Evolutionary conservation across 306 rosid genomes (phyloP), one percentile per base, ranked within the genome.

Genomic region (Vigna reflexopilosa): DNA sequence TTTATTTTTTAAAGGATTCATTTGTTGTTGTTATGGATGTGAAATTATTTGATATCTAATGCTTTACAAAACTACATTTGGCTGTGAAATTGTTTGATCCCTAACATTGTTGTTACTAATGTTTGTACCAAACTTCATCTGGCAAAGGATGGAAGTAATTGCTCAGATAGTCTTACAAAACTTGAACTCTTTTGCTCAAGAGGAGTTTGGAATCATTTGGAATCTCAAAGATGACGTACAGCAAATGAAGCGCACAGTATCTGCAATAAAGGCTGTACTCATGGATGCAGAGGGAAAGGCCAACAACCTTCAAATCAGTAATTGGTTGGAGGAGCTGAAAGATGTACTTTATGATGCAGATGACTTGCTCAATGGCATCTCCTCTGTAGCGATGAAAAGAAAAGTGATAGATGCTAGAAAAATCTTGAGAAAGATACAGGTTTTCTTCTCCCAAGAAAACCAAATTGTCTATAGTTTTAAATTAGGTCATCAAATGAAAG

Each of bases 301-400:
- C 48, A 12, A 16, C 6, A 45, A 65, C 42, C 54, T 74, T 42
- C 77, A 56, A 67, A 26, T 81, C 3, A 74, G 75, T 24, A 44
- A 22, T 32, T 83, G 86, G 87, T 20, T 83, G 50, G 64, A 74
- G 58, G 67, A 67, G 36, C 74, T 83, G 36, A 84, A 66, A 77
- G 83, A 77, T 22, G 75, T 69, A 13, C 77, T 86, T 9, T 74
- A 54, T 77, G 89, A 83, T 77, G 87, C 82, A 68, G 80, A 86
- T 38, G 85, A 83, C 81, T 42, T 83, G 5, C 50, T 83, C 2
- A 86, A 86, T 28, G 82, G 70, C 17, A 17, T 83, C 6, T 58
- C 73, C 0, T n/a, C 50, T 28, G 58, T 75, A 75, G 67, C 34
- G 34, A 47, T 81, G 34, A 15, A 24, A n/a, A 42, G 83, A 28